Evolutionary conservation across 2,329 filamentous ascomycete genomes (phyloP).

Genomic region (Didymella exigua): DNA sequence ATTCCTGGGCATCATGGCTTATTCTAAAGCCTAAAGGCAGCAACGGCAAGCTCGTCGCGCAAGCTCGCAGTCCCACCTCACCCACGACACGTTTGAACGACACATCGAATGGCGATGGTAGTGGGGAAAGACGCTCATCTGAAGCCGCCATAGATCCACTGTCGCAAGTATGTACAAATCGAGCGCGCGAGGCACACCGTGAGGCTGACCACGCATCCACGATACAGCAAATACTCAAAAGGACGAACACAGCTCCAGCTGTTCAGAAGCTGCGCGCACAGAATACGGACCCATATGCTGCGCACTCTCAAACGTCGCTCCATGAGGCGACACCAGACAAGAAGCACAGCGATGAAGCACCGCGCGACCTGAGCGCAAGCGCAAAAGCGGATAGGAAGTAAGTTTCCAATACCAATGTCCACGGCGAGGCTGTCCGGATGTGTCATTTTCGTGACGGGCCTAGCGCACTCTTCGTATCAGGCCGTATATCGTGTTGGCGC

Average conservation of each 20-base stretch:
- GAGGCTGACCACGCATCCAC: slow-evolving; percentile 20
- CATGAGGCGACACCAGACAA: slow-evolving; percentile 59
- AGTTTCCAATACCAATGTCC: slow-evolving; percentile 19
- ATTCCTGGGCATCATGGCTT: slow-evolving; percentile 20
- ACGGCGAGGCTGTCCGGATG: not conserved
- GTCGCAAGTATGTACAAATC: slow-evolving; percentile 63
- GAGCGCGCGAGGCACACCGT: slow-evolving; percentile 6
- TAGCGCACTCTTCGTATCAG: slow-evolving; percentile 11
- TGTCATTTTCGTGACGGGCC: not conserved
- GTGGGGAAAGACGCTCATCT: slow-evolving; percentile 22
- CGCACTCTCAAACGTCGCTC: slow-evolving; percentile 38
- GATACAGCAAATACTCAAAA: slow-evolving; percentile 62
- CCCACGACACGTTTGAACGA: slow-evolving; percentile 26
- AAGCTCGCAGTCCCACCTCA: slow-evolving; percentile 34
- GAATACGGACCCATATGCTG: slow-evolving; percentile 44
- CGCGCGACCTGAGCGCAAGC: slow-evolving; percentile 27
- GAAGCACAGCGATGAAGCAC: slow-evolving; percentile 36
- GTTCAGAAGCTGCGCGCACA: slow-evolving; percentile 62
- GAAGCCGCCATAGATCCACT: slow-evolving; percentile 66
- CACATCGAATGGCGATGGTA: slow-evolving; percentile 25
- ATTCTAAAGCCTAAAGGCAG: slow-evolving; percentile 27
- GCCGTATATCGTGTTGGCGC: slow-evolving; percentile 17
- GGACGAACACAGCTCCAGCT: slow-evolving; percentile 68
- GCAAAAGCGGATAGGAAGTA: slow-evolving; percentile 47
- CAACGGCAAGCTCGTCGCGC: slow-evolving; percentile 37